Conservation (phyloP, 305 asterid species). For the Caryopteris hybrid region DNA sequence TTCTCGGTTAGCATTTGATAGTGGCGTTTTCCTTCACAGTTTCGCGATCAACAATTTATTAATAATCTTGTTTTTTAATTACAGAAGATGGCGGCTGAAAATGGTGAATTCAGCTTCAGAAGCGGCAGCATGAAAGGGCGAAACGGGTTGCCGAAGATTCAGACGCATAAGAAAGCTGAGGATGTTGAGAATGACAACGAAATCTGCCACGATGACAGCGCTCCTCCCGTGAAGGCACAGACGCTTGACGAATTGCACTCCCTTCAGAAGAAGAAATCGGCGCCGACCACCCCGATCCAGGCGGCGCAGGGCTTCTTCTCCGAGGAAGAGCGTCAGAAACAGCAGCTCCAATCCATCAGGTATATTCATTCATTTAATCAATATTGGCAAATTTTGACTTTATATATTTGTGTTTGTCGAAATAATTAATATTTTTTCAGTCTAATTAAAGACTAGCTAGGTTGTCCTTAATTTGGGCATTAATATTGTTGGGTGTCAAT, state of each 20-base stretch:
- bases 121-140: constrained; percentile 29
- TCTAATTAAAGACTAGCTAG: neutral
- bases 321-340: constrained; percentile 68
- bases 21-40: neutral
- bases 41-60: neutral
- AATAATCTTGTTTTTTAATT: neutral
- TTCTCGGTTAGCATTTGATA: neutral
- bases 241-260: constrained; percentile 82
- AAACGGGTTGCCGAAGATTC: constrained; percentile 59
- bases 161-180: constrained; percentile 54
- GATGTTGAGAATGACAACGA: constrained; percentile 6
- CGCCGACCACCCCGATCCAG: constrained; percentile 68
- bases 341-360: constrained; percentile 95
- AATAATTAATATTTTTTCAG: neutral
- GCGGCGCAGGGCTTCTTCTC: constrained; percentile 44
- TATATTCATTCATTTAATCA: too few relatives aligned
- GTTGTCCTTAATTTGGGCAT: neutral
- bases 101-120: constrained; percentile 56
- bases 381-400: neutral
- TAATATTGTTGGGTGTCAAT: too few relatives aligned
- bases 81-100: constrained; percentile 37
- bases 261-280: constrained; percentile 84
- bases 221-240: constrained; percentile 70
- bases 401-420: neutral
- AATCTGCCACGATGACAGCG: constrained; percentile 81